Evolutionary conservation across 306 rosid genomes (phyloP).

Genomic region (Trifolium fragiferum): DNA sequence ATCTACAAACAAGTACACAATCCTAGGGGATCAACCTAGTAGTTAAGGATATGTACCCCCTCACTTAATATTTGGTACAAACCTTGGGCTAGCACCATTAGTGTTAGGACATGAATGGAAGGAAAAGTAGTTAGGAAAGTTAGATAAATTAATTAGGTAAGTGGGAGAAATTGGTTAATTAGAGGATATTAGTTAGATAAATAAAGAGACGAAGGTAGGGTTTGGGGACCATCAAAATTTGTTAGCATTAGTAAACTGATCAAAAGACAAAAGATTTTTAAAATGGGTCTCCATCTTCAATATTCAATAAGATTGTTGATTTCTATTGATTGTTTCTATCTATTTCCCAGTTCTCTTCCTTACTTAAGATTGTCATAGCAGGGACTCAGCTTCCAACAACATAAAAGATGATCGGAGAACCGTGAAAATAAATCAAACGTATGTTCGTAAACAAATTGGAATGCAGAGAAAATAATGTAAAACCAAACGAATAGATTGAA

Average conservation of each 20-base stretch:
- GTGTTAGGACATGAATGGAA: neutral
- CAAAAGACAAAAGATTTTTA: neutral
- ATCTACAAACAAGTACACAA: neutral
- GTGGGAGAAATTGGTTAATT: neutral
- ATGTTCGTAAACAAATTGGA: neutral
- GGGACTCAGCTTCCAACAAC: neutral
- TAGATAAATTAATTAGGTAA: neutral
- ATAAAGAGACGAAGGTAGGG: neutral
- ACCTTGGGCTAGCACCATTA: neutral
- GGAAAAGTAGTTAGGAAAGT: slow-evolving; percentile 3
- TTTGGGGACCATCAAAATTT: neutral
- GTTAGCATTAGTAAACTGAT: neutral
- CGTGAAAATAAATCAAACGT: slow-evolving; percentile 17
- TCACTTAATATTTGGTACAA: neutral
- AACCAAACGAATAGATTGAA: neutral
- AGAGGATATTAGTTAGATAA: neutral
- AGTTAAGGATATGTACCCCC: neutral
- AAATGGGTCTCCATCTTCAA: neutral
- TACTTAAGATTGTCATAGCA: neutral
- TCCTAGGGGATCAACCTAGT: neutral
- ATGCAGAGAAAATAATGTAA: neutral
- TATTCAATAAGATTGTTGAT: slow-evolving; percentile 1
- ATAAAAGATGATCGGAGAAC: neutral
- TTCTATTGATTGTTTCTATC: neutral
- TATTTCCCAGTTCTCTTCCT: neutral